These are phyloP conservation scores for Scheffersomyces amazonensis DNA, from an alignment of 805 yeast genomes.

Conservation along the genomic window DNA sequence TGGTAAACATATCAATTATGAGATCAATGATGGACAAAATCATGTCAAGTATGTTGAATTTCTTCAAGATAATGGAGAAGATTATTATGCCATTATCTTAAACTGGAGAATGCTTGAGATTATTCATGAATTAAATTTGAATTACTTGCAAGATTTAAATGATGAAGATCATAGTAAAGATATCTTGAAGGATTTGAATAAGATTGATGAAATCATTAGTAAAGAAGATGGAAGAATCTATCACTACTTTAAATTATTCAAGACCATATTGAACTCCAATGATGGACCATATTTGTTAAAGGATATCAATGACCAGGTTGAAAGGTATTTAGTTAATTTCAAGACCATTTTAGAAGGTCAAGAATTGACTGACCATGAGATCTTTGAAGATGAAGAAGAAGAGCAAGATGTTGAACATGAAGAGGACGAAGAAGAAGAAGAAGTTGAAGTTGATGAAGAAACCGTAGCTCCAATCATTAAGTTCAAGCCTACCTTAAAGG, in stretches of 20 bases:
- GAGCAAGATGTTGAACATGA: slow-evolving; percentile 12
- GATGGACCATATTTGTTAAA: slow-evolving; percentile 12
- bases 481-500: slow-evolving; percentile 1
- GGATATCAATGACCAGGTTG: slow-evolving; percentile 15
- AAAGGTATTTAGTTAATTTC: slow-evolving; percentile 17
- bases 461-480: too few species aligned
- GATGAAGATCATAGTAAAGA: slow-evolving; percentile 7
- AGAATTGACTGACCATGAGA: slow-evolving; percentile 30
- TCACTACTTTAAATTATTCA: slow-evolving; percentile 20
- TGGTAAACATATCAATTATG: slow-evolving; percentile 20
- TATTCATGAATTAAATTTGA: slow-evolving; percentile 26
- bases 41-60: slow-evolving; percentile 28
- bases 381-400: slow-evolving; percentile 12
- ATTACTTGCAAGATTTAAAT: slow-evolving; percentile 19
- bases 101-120: slow-evolving; percentile 37
- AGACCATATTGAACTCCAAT: slow-evolving; percentile 18
- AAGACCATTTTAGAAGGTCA: slow-evolving; percentile 19
- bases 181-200: slow-evolving; percentile 9
- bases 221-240: slow-evolving; percentile 8
- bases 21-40: slow-evolving; percentile 25
- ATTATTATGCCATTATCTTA: slow-evolving; percentile 25
- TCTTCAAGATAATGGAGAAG: slow-evolving; percentile 14
- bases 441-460: slow-evolving; percentile 4
- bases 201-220: slow-evolving; percentile 6
- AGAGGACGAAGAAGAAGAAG: slow-evolving; percentile 5